These are phyloP conservation scores for Coniochaeta sp. DNA, from an alignment of 2,329 filamentous ascomycete genomes.

Conservation along the genomic window DNA sequence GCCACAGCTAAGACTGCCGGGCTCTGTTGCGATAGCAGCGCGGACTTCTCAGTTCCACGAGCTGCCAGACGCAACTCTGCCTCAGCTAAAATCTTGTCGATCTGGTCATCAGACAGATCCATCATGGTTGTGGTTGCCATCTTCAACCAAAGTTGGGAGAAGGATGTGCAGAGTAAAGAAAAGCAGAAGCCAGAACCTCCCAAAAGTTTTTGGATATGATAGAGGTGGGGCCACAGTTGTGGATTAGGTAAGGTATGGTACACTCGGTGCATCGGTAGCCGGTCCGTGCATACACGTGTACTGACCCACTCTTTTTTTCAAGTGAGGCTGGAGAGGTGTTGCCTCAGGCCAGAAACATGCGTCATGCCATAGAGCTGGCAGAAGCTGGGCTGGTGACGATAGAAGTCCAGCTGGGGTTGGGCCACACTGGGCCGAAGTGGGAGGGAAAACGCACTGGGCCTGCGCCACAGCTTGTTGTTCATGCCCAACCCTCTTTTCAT, in stretches of 20 bases:
- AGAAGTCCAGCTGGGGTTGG: constrained; percentile 15
- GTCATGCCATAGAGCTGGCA: not conserved
- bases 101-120: constrained; percentile 25
- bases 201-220: not conserved
- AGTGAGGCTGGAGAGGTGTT: constrained; percentile 13
- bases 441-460: constrained; percentile 2
- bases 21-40: not conserved
- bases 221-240: not conserved
- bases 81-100: constrained; percentile 28
- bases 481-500: constrained; percentile 24
- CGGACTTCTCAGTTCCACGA: constrained; percentile 10
- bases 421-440: not conserved
- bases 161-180: constrained; percentile 2
- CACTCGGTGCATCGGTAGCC: not conserved
- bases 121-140: constrained; percentile 15
- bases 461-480: constrained; percentile 12
- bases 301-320: not conserved
- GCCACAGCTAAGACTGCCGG: constrained; percentile 7
- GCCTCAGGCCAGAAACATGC: not conserved
- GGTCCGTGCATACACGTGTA: not conserved
- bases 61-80: constrained; percentile 27
- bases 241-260: not conserved
- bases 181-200: not conserved
- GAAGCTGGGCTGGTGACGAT: not conserved
- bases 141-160: constrained; percentile 1